These are phyloP conservation scores for Mollisia scopiformis DNA, from an alignment of 2,329 filamentous ascomycete species.

Conservation along the genomic window DNA sequence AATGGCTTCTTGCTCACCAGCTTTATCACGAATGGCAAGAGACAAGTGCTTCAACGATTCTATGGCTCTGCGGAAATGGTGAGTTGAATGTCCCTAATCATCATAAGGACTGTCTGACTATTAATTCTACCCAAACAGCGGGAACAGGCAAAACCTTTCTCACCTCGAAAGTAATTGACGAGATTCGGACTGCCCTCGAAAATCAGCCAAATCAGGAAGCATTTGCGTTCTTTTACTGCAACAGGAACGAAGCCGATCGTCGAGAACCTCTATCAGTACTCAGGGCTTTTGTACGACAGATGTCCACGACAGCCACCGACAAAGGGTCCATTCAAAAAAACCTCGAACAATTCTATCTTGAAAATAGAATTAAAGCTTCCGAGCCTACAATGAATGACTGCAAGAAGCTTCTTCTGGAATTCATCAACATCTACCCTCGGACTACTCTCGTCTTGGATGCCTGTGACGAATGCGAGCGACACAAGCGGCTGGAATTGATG, in stretches of 20 bases:
- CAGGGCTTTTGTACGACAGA: conserved; percentile 36
- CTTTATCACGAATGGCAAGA: conserved; percentile 19
- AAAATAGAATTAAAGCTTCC: conserved; percentile 10
- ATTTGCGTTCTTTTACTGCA: conserved; percentile 42
- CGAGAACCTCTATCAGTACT: conserved; percentile 36
- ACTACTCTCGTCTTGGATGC: conserved; percentile 41
- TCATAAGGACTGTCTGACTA: background rate
- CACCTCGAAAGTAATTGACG: conserved; percentile 33
- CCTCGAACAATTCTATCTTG: conserved; percentile 9
- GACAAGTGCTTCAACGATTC: conserved; percentile 12
- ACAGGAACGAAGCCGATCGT: conserved; percentile 32
- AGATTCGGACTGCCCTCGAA: conserved; percentile 15
- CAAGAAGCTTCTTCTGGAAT: conserved; percentile 27
- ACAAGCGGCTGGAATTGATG: conserved; percentile 32
- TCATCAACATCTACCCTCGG: conserved; percentile 33
- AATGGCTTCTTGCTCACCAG: conserved; percentile 19
- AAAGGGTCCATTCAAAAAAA: conserved; percentile 19
- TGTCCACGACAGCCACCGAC: conserved; percentile 29
- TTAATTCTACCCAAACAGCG: conserved; percentile 15
- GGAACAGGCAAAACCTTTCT: conserved; percentile 36
- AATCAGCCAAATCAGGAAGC: conserved; percentile 26
- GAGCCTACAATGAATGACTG: conserved; percentile 20
- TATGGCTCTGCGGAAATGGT: conserved; percentile 21
- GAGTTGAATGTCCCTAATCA: background rate
- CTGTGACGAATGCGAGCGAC: conserved; percentile 39